Evolutionary conservation across 352 stramenopile species (phyloP), one percentile per base, ranked within the genome.

Genomic region (Pythium periplocum): DNA sequence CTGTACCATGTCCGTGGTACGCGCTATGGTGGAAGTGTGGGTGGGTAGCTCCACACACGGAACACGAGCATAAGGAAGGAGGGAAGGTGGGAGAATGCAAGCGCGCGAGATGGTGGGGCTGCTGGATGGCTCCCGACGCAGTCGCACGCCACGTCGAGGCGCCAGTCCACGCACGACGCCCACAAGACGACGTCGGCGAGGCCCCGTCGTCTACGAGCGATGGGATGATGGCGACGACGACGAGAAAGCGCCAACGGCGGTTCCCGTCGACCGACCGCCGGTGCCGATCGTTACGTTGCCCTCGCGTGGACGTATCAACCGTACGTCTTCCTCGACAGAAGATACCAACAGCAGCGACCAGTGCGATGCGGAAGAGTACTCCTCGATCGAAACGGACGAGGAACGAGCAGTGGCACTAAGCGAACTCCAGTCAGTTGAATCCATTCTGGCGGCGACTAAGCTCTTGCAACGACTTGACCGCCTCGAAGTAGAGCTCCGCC

Each of bases 381-480:
- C 38, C 7, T 12, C 38, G 7, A 42, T 42, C 38, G 38, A 12
- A 8, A 42, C 38, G 1, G 7, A 49, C 43, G 2, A 45, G 36
- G 50, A 57, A 40, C 48, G 31, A 2, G 43, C 49, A 4, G 12
- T 33, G 31, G 34, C 47, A 42, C 34, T 52, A 36, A 39, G 31
- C 17, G 51, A 55, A 40, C 47, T 59, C 32, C 51, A 54, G 45
- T 55, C 57, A 5, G 57, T 52, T 38, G 49, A 63, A 2, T 46
- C 50, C 40, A 57, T 57, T 17, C 6, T 56, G 12, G 56, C 40
- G 30, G 57, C 57, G 45, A 59, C 50, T 4, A 30, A 51, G 36
- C 37, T 56, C 26, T 52, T 65, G 9, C 58, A 65, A 8, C 58
- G 48, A 11, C 43, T 65, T 4, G 58, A 65, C 32, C 46, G 32